Evolutionary conservation across 805 yeast genomes (phyloP), one percentile per base, ranked within the genome.

Genomic region (Candida insectorum): DNA sequence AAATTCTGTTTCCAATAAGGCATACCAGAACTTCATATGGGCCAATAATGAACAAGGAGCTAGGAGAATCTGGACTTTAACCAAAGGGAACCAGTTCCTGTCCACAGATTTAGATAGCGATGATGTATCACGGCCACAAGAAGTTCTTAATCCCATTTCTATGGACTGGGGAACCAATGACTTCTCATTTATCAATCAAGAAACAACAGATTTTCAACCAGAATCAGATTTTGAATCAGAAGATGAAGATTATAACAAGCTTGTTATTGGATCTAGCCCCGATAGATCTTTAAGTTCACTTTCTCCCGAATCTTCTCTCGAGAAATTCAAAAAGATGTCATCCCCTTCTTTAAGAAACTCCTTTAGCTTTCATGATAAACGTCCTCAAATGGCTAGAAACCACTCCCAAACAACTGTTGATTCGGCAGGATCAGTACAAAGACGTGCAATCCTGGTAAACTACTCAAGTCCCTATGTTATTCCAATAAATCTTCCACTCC

Each of bases 101-200:
- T 45, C 68, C 10, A 58, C 62, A 41, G 58, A 56, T 40, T 44
- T 65, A 26, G 62, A 58, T 35, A 49, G 44, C 6, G 47, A 49
- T 6, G 55, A 57, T 33, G 45, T 65, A 4, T 29, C 52, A 4
- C 46, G 61, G 61, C 47, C 70, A 40, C 51, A 74, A 5, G 79
- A 78, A 31, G 71, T 74, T 26, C 51, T 86, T 18, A 65, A 77
- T 2, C 56, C 70, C 6, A 65, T 69, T 0, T 60, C 85, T 0
- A 49, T 72, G 4, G 65, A 79, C 0, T 85, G 93, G 94, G 63
- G 75, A 35, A 56, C 58, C 4, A 68, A 77, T 0, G 73, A 71
- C 30, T 50, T 85, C 26, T 43, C 71, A 1, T 73, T 79, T 41
- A 66, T 77, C 2, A 62, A 65, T 21, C 86, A 81, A 48, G 65